Conservation (phyloP, 805 yeast species). For the Lipomyces sp. region DNA sequence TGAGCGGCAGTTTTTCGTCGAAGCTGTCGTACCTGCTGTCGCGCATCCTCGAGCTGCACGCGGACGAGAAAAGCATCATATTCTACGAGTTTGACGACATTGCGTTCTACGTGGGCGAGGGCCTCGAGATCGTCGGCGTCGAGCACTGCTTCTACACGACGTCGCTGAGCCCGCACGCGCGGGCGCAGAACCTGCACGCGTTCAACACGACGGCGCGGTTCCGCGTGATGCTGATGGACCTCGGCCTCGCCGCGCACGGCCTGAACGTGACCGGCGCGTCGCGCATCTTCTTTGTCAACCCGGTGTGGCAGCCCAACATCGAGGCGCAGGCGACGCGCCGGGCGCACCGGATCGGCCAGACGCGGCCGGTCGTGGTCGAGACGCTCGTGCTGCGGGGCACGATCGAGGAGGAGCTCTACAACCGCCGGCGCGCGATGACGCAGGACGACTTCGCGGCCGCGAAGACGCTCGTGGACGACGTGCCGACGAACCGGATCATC, state of each 20-base stretch:
- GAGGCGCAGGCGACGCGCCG: conserved; percentile 77
- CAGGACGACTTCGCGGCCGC: conserved; percentile 21
- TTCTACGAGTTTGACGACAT: conserved; percentile 71
- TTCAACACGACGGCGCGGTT: conserved; percentile 51
- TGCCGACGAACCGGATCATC: conserved; percentile 13
- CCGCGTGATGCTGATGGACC: conserved; percentile 60
- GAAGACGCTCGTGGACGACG: conserved; percentile 26
- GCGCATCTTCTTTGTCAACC: conserved; percentile 64
- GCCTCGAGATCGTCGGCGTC: conserved; percentile 59
- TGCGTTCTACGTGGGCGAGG: conserved; percentile 64
- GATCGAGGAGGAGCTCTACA: conserved; percentile 66
- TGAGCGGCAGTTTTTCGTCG: conserved; percentile 57
- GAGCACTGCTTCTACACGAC: conserved; percentile 64
- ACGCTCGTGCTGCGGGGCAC: conserved; percentile 61
- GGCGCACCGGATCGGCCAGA: conserved; percentile 74
- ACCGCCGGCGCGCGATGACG: conserved; percentile 26
- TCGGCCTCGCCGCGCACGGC: conserved; percentile 66
- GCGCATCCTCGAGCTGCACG: conserved; percentile 49
- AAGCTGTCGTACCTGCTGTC: conserved; percentile 61
- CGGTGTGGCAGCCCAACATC: conserved; percentile 64
- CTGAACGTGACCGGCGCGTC: conserved; percentile 66
- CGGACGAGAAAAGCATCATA: conserved; percentile 54
- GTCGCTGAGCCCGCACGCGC: conserved; percentile 48
- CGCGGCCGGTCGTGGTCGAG: conserved; percentile 61
- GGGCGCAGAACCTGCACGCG: conserved; percentile 52